These are phyloP conservation scores for Rhynchospora tenuis DNA, from an alignment of 176 grass and related monocot species.

Conservation along the genomic window DNA sequence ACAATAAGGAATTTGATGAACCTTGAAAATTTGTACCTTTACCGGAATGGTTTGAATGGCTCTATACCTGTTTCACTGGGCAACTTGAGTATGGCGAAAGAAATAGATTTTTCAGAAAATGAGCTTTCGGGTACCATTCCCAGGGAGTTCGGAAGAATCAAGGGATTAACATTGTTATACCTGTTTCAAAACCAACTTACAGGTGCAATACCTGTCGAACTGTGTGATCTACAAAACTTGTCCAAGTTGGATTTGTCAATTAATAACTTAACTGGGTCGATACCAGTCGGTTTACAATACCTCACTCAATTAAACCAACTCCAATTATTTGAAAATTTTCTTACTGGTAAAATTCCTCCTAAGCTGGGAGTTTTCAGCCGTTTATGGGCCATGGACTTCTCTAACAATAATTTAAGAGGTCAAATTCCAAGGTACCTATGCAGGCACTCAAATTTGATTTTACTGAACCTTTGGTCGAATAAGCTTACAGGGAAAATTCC, in stretches of 20 bases:
- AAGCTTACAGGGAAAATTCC: conserved; percentile 83
- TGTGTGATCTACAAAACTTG: conserved; percentile 66
- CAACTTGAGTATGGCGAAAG: conserved; percentile 46
- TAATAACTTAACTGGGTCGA: conserved; percentile 69
- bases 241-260: conserved; percentile 95
- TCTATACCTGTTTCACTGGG: conserved; percentile 72
- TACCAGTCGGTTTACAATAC: conserved; percentile 79
- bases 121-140: conserved; percentile 71
- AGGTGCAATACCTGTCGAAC: conserved; percentile 60
- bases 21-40: conserved; percentile 71
- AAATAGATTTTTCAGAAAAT: conserved; percentile 99
- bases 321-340: conserved; percentile 82
- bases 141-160: conserved; percentile 58
- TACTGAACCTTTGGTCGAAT: conserved; percentile 85
- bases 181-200: conserved; percentile 90
- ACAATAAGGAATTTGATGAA: conserved; percentile 59
- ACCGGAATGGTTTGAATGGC: conserved; percentile 81
- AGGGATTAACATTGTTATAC: conserved; percentile 61
- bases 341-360: conserved; percentile 74
- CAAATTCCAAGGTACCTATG: conserved; percentile 82
- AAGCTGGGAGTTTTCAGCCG: conserved; percentile 71
- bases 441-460: conserved; percentile 77
- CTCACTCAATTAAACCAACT: conserved; percentile 67
- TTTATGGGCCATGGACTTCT: conserved; percentile 98
- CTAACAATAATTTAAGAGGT: conserved; percentile 77